These are phyloP conservation scores for Mortierella sp. DNA, from an alignment of 371 early-diverging fungal species.

Conservation along the genomic window DNA sequence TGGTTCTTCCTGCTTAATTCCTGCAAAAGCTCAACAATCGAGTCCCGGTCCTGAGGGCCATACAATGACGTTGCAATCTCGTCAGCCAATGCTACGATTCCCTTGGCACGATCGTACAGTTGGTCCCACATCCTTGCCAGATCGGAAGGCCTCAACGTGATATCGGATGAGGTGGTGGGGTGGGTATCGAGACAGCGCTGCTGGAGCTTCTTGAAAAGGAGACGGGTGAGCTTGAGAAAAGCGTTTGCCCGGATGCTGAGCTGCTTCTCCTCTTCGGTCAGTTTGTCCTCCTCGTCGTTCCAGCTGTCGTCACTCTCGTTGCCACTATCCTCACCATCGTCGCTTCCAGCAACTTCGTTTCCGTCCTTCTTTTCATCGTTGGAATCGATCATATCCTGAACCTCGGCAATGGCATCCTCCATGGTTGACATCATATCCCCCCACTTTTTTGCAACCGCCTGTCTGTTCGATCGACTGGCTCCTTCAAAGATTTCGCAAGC, in stretches of 20 bases:
- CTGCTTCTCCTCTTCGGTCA: conserved; percentile 58
- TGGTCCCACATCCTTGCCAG: conserved; percentile 58
- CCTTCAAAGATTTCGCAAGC: conserved; percentile 54
- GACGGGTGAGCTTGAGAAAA: conserved; percentile 41
- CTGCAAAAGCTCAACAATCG: conserved; percentile 31
- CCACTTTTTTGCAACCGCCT: conserved; percentile 55
- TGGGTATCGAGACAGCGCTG: conserved; percentile 52
- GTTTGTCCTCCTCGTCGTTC: conserved; percentile 45
- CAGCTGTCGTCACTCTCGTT: conserved; percentile 57
- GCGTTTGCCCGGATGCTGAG: conserved; percentile 46
- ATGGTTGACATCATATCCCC: conserved; percentile 48
- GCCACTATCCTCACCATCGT: conserved; percentile 2
- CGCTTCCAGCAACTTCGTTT: conserved; percentile 23
- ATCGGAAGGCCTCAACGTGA: conserved; percentile 37
- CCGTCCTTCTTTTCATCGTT: conserved; percentile 48
- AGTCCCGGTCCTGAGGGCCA: conserved; percentile 39
- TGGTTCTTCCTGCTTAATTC: conserved; percentile 48
- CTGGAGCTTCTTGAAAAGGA: conserved; percentile 55
- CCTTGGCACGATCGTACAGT: conserved; percentile 41
- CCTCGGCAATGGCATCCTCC: conserved; percentile 57
- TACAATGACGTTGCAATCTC: conserved; percentile 56
- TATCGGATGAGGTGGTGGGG: conserved; percentile 15
- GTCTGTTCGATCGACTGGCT: conserved; percentile 44
- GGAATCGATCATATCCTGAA: conserved; percentile 53
- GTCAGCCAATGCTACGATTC: conserved; percentile 47